phyloP scores from a whole-genome alignment of 192 early-diverging fungal species.

The Oehlia diaphana region DNA sequence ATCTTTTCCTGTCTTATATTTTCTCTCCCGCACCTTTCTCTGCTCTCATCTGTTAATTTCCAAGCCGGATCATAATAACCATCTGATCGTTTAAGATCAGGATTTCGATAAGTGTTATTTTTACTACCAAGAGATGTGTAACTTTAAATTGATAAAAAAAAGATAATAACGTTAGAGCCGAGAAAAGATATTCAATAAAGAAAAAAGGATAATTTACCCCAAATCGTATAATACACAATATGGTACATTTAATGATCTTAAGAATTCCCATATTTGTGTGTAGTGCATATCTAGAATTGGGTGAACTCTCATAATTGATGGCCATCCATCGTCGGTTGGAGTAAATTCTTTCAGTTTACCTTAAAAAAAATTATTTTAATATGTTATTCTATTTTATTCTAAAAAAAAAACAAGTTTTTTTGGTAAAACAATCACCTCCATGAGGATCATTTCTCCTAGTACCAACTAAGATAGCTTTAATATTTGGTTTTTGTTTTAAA shows the following conservation, averaged over 20 bases:
- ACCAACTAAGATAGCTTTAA: slow-evolving; percentile 82
- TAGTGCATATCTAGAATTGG: slow-evolving; percentile 93
- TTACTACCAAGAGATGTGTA: slow-evolving; percentile 92
- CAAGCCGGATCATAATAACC: slow-evolving; percentile 70
- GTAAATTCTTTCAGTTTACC: slow-evolving; percentile 59
- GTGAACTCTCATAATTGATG: slow-evolving; percentile 85
- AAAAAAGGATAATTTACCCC: slow-evolving; percentile 53
- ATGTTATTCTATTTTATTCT: neutral
- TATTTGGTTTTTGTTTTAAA: slow-evolving; percentile 48
- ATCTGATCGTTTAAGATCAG: slow-evolving; percentile 38
- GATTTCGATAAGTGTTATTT: slow-evolving; percentile 84
- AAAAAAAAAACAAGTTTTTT: neutral
- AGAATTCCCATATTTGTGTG: slow-evolving; percentile 79
- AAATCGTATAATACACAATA: slow-evolving; percentile 91
- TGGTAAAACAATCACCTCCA: slow-evolving; percentile 46
- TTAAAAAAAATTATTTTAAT: neutral
- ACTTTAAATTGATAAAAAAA: slow-evolving; percentile 37
- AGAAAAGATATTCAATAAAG: neutral
- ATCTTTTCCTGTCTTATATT: neutral
- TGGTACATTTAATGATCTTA: slow-evolving; percentile 61
- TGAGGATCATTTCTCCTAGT: slow-evolving; percentile 74
- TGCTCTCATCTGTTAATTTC: slow-evolving; percentile 55
- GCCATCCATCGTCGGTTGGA: slow-evolving; percentile 88
- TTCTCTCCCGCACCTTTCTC: slow-evolving; percentile 65
- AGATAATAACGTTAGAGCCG: slow-evolving; percentile 3